phyloP scores from a whole-genome alignment of 2,329 filamentous ascomycete species.

The Teratosphaeria pseudoeucalypti region DNA sequence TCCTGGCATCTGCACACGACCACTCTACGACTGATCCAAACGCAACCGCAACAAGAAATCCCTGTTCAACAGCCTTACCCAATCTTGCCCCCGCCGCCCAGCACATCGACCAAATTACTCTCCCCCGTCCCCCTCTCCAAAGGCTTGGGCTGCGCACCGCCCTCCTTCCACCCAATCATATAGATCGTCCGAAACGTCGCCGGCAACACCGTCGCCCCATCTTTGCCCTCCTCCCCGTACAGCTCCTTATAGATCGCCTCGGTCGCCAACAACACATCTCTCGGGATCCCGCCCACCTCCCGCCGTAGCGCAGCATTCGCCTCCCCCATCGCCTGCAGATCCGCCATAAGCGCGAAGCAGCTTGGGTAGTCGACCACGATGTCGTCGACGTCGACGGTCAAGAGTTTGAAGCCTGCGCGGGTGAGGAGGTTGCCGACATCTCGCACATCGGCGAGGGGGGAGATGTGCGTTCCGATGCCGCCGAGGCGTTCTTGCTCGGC shows the following conservation, averaged over 20 bases:
- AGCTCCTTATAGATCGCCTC: constrained; percentile 82
- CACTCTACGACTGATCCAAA: neutral
- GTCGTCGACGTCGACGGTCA: constrained; percentile 95
- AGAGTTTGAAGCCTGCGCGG: constrained; percentile 82
- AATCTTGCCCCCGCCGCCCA: constrained; percentile 36
- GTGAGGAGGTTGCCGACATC: constrained; percentile 83
- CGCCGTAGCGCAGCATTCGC: constrained; percentile 79
- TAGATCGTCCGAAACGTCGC: constrained; percentile 93
- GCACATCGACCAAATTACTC: constrained; percentile 76
- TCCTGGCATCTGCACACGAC: neutral
- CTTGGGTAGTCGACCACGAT: constrained; percentile 92
- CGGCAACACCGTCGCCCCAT: constrained; percentile 53
- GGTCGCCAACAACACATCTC: constrained; percentile 76
- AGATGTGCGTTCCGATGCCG: constrained; percentile 85
- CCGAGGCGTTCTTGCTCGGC: constrained; percentile 83
- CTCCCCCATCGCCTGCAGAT: constrained; percentile 94
- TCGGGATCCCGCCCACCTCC: constrained; percentile 62
- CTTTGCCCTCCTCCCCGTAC: constrained; percentile 62
- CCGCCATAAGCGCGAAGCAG: constrained; percentile 81
- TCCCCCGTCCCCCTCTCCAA: constrained; percentile 75
- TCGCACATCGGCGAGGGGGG: constrained; percentile 80
- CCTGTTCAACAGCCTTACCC: constrained; percentile 3
- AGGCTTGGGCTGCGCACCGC: constrained; percentile 66
- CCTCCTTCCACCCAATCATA: constrained; percentile 98
- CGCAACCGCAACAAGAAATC: neutral